Base-by-base conservation (phyloP, 2,329 filamentous ascomycete species). In the Teratosphaeria zuluensis region DNA sequence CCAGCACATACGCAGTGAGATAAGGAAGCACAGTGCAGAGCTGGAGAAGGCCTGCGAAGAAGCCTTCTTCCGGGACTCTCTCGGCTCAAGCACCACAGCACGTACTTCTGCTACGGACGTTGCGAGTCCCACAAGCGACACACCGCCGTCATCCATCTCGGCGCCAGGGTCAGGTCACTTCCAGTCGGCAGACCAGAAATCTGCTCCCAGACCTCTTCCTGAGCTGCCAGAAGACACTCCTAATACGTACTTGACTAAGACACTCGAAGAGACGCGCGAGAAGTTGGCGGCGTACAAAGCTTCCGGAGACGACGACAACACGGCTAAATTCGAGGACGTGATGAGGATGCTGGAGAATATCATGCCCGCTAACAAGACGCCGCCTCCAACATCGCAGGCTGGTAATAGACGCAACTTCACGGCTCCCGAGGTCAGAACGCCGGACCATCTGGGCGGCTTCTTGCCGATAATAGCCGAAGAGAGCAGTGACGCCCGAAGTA, bases 11-110 rank as follows among this genome's bases (percentile, higher is more conserved):
- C 86, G 84, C 65, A 90, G 91, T 59, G 92, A 96, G 70, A 82
- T 94, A 57, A 82, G 90, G 6, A 87, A 92, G 66, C 87, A 95
- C 59, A 95, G 90, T 65, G 84, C 83, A 66, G 90, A 90, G 66
- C 85, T 96, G 61, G 90, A 90, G 55, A 90, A 90, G 72, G 89
- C 94, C 59, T 95, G 92, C 68, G 92, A 97, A 68, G 89, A 94
- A 68, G 92, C 92, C 1, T 96, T 97, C 76, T 92, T 90, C 69
- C 85, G 87, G 65, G 80, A 76, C 57, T 86, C 80, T 0, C 73
- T 81, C 24, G 78, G 77, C 52, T 81, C 81, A 1, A 83, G 78
- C 55, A 72, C 74, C 30, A 75, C 75, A 3, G 80, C 78, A 0
- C 60, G 61, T 8, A 65, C 66, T 30, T 73, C 75, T 19, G 68